phyloP scores from a whole-genome alignment of 192 early-diverging fungal species.

The Pilaira anomala region DNA sequence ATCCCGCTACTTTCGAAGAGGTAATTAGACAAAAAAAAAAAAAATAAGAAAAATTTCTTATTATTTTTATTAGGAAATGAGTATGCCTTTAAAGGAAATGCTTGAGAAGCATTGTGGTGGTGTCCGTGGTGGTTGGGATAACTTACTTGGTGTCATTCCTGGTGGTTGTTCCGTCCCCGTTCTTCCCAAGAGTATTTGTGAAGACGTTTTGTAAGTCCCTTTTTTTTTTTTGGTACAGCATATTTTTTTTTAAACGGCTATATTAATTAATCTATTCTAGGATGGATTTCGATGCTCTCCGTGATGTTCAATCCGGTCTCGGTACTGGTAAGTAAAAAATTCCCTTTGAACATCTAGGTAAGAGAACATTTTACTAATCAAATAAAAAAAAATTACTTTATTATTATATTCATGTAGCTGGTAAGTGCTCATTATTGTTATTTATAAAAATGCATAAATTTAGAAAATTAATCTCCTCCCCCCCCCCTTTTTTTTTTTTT shows the following conservation, averaged over 20 bases:
- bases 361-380: slow-evolving; percentile 22
- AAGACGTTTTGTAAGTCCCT: slow-evolving; percentile 67
- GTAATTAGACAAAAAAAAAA: neutral
- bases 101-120: slow-evolving; percentile 96
- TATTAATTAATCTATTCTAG: too few species aligned
- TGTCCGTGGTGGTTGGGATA: slow-evolving; percentile 98
- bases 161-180: slow-evolving; percentile 95
- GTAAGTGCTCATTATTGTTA: neutral
- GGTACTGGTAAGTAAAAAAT: slow-evolving; percentile 66
- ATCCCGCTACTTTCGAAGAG: slow-evolving; percentile 97
- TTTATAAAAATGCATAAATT: too few species aligned
- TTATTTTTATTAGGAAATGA: slow-evolving; percentile 67
- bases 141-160: slow-evolving; percentile 94
- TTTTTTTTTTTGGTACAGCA: too few species aligned
- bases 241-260: too few species aligned
- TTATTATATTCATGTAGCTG: neutral
- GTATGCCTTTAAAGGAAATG: slow-evolving; percentile 89
- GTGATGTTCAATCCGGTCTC: slow-evolving; percentile 89
- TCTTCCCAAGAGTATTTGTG: slow-evolving; percentile 78
- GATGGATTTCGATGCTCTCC: slow-evolving; percentile 99
- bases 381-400: too few species aligned
- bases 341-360: too few species aligned
- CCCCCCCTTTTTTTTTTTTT: too few species aligned
- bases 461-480: too few species aligned
- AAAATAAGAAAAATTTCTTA: neutral